Conservation (phyloP, 441 rosid species). For the Brassica hybrid region DNA sequence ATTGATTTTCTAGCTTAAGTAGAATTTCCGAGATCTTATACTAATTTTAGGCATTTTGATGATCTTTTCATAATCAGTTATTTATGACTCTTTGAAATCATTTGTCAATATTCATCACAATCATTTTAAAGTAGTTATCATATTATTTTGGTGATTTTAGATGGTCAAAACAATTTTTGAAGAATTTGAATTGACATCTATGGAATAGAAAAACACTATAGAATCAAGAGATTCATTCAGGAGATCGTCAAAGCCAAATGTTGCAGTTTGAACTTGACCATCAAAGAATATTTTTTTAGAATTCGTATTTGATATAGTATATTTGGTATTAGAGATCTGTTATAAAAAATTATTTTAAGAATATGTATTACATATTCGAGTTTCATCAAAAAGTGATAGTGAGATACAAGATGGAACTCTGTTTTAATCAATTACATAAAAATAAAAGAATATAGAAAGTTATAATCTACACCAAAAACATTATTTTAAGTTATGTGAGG, state of each 20-base stretch:
- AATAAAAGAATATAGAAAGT: background rate
- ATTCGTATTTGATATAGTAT: background rate
- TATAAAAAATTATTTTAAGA: background rate
- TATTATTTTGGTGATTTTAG: background rate
- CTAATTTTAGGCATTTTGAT: slow-evolving; percentile 2
- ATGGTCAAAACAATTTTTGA: background rate
- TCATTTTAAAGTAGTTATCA: background rate
- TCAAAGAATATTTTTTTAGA: background rate
- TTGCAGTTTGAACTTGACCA: background rate
- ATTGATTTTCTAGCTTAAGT: background rate
- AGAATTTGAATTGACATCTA: background rate
- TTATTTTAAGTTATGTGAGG: background rate
- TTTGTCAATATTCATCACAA: background rate
- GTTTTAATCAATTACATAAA: background rate
- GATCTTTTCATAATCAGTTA: background rate
- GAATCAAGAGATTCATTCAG: background rate
- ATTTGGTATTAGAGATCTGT: background rate
- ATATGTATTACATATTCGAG: background rate
- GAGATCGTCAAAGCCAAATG: background rate
- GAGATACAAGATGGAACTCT: background rate
- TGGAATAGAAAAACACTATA: background rate
- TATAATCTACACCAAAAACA: background rate
- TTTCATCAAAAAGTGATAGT: background rate
- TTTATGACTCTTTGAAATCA: background rate
- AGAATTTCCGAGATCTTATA: background rate